Base-by-base conservation (phyloP, 1,284 basidiomycete species). In the Vanrija sp. region DNA sequence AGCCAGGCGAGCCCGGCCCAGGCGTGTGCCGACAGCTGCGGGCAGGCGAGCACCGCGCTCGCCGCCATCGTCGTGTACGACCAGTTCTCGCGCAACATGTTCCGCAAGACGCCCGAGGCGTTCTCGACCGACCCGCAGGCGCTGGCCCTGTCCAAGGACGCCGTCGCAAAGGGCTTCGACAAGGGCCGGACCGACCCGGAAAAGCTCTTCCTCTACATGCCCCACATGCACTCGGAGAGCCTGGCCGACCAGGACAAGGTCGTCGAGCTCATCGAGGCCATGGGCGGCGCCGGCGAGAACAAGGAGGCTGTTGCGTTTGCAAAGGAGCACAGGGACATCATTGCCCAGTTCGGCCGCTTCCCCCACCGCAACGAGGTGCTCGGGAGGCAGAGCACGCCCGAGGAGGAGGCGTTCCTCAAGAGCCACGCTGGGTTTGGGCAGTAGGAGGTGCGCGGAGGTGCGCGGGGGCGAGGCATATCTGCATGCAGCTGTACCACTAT, bases 61-160 rank as follows among this genome's bases (percentile, higher is more conserved):
- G 53, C 47, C 2, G 22, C 47, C 14, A 24, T 54, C 3, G 42
- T 54, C 16, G 31, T 45, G 19, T 45, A 46, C 38, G 53, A 54
- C 44, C 53, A 54, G 44, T 41, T 49, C 19, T 41, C 53, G 15
- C 53, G 53, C 22, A 54, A 54, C 53, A 45, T 54, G 47, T 54
- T 50, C 44, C 47, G 53, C 44, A 10, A 15, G 18, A 41, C 38
- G 7, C 18, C 53, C 6, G 15, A n/a, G 4, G 53, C 53, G n/a
- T 54, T 49, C 22, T 38, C 38, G 27, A 50, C 53, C n/a, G 53
- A 54, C 44, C 27, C 35, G n/a, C 16, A 27, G 6, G 53, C 53
- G 20, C 48, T 54, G 19, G 38, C 37, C 2, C 9, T 50, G 8
- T 18, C 38, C 14, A 49, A 47, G 44, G 27, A 49, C 23, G 53